phyloP scores from a whole-genome alignment of 768 basidiomycete genomes.

The Calocybe indica region DNA sequence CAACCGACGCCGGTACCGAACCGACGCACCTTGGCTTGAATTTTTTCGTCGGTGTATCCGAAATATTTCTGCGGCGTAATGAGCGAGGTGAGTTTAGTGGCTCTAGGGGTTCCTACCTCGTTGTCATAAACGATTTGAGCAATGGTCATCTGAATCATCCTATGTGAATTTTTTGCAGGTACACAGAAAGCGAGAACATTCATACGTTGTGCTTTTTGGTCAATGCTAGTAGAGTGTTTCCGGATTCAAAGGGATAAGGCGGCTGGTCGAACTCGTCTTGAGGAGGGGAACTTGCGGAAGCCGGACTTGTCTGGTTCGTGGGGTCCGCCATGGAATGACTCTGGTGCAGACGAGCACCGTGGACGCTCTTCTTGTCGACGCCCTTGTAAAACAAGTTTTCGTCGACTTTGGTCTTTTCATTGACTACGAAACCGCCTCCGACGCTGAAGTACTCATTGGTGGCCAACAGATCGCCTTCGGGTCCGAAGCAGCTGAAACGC shows the following conservation, averaged over 20 bases:
- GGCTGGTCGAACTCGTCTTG: conserved; percentile 42
- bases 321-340: conserved; percentile 40
- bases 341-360: conserved; percentile 74
- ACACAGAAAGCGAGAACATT: conserved; percentile 8
- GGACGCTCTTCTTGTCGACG: conserved; percentile 76
- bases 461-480: conserved; percentile 80
- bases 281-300: neutral
- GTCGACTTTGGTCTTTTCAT: conserved; percentile 90
- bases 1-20: conserved; percentile 2
- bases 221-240: conserved; percentile 65
- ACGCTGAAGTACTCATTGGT: conserved; percentile 96
- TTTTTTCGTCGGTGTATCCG: conserved; percentile 69
- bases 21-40: conserved; percentile 57
- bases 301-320: conserved; percentile 1
- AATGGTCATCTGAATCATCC: conserved; percentile 67
- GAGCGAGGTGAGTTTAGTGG: neutral
- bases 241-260: conserved; percentile 80
- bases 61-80: conserved; percentile 42
- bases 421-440: conserved; percentile 93
- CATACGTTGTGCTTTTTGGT: conserved; percentile 81
- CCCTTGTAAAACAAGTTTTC: conserved; percentile 96
- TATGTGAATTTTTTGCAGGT: conserved; percentile 5
- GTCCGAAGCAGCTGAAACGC: conserved; percentile 81
- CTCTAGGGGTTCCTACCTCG: conserved; percentile 37
- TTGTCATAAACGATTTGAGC: conserved; percentile 94